A percentile compares a stretch with the other conserved stretches of the same genome.
Conservation (phyloP, 2,329 filamentous ascomycete genomes). For the Penicillium hordei region DNA sequence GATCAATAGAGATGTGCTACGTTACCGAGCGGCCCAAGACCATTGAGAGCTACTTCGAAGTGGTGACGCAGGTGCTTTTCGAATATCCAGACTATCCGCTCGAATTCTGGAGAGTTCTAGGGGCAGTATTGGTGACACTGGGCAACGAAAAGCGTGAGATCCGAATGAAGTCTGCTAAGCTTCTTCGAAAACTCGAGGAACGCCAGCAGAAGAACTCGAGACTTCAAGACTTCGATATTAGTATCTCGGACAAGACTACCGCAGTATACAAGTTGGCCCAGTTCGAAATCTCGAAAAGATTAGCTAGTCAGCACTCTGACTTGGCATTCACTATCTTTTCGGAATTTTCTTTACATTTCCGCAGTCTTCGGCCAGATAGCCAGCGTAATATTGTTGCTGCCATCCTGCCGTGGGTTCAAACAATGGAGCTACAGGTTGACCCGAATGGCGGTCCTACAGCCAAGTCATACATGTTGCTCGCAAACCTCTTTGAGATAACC, state of each 20-base stretch:
- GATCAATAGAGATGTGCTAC: conserved; percentile 91
- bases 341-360: conserved; percentile 92
- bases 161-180: conserved; percentile 78
- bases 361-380: conserved; percentile 74
- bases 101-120: conserved; percentile 87
- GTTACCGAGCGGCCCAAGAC: conserved; percentile 76
- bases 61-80: conserved; percentile 82
- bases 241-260: conserved; percentile 96
- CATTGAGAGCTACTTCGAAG: conserved; percentile 91
- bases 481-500: conserved; percentile 94
- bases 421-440: conserved; percentile 87
- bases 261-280: conserved; percentile 97
- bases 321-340: conserved; percentile 93
- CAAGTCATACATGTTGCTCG: conserved; percentile 88
- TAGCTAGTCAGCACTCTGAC: conserved; percentile 85
- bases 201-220: conserved; percentile 83
- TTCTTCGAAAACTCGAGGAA: conserved; percentile 79
- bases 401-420: conserved; percentile 93
- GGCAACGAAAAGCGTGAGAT: conserved; percentile 90
- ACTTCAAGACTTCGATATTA: conserved; percentile 96
- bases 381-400: conserved; percentile 94
- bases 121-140: conserved; percentile 84
- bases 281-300: conserved; percentile 89
- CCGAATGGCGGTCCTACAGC: conserved; percentile 87
- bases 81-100: conserved; percentile 79